Percentiles rank a stretch among this genome's conserved stretches.
Evolutionary conservation across 805 yeast genomes (phyloP).

Genomic region (Candida odintsovae): DNA sequence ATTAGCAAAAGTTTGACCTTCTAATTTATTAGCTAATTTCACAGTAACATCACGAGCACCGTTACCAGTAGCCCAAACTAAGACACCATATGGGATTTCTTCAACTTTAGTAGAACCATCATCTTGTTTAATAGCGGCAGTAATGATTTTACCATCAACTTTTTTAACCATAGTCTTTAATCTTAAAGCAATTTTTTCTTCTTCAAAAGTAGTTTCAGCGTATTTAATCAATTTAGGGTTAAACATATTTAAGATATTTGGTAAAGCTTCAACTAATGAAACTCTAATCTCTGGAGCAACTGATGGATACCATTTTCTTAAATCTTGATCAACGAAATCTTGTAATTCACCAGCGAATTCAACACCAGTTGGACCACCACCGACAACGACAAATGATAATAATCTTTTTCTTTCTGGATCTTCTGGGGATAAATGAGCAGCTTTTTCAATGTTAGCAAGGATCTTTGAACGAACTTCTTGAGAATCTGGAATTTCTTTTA

Average conservation of each 20-base stretch:
- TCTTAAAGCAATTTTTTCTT: conserved; percentile 63
- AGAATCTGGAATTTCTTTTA: conserved; percentile 88
- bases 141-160: conserved; percentile 66
- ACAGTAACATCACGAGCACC: conserved; percentile 75
- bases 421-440: conserved; percentile 65
- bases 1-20: conserved; percentile 77
- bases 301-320: conserved; percentile 83
- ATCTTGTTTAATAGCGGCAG: conserved; percentile 60
- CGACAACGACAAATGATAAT: conserved; percentile 85
- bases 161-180: conserved; percentile 86
- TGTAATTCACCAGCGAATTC: conserved; percentile 95
- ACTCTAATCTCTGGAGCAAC: conserved; percentile 78
- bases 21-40: conserved; percentile 60
- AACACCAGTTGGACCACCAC: conserved; percentile 99
- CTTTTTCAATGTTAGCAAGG: conserved; percentile 86
- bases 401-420: conserved; percentile 80
- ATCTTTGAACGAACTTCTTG: conserved; percentile 75
- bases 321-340: conserved; percentile 90
- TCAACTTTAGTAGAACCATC: conserved; percentile 55
- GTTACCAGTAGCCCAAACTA: conserved; percentile 98
- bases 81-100: conserved; percentile 81
- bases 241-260: conserved; percentile 76
- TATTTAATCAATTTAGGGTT: conserved; percentile 65
- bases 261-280: conserved; percentile 84
- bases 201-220: conserved; percentile 71